Percentiles rank a stretch among this genome's conserved stretches.
These are phyloP conservation scores for Phytophthora idaei DNA, from an alignment of 352 stramenopile species.

Conservation along the genomic window DNA sequence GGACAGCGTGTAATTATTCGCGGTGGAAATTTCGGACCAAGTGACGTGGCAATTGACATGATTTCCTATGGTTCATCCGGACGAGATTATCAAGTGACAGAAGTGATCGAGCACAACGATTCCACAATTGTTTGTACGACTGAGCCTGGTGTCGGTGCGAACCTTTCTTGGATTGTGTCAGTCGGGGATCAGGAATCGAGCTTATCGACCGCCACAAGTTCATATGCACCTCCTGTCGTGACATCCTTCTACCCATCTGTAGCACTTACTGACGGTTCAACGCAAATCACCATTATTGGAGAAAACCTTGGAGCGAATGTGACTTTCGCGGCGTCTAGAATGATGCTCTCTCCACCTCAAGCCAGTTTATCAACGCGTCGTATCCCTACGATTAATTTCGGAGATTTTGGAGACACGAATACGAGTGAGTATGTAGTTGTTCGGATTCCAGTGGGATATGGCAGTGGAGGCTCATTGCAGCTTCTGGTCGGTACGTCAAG, in stretches of 20 bases:
- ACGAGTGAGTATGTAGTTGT: slow-evolving; percentile 49
- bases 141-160: slow-evolving; percentile 49
- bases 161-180: slow-evolving; percentile 58
- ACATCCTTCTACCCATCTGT: slow-evolving; percentile 19
- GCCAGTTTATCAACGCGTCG: slow-evolving; percentile 33
- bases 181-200: slow-evolving; percentile 61
- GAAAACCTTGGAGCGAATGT: slow-evolving; percentile 55
- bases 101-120: slow-evolving; percentile 59
- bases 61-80: slow-evolving; percentile 68
- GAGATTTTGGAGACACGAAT: slow-evolving; percentile 31
- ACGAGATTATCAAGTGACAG: slow-evolving; percentile 50
- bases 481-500: slow-evolving; percentile 45
- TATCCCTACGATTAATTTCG: slow-evolving; percentile 50
- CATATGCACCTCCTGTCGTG: slow-evolving; percentile 55
- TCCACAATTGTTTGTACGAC: slow-evolving; percentile 60
- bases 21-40: slow-evolving; percentile 69
- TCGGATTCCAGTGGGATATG: slow-evolving; percentile 48
- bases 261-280: slow-evolving; percentile 55
- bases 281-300: slow-evolving; percentile 51
- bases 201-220: slow-evolving; percentile 42
- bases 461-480: slow-evolving; percentile 38
- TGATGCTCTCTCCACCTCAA: slow-evolving; percentile 56
- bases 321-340: slow-evolving; percentile 42
- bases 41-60: slow-evolving; percentile 39
- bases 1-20: slow-evolving; percentile 46